Base-by-base conservation (phyloP, 2,329 filamentous ascomycete species). In the Ceratocystis variospora region DNA sequence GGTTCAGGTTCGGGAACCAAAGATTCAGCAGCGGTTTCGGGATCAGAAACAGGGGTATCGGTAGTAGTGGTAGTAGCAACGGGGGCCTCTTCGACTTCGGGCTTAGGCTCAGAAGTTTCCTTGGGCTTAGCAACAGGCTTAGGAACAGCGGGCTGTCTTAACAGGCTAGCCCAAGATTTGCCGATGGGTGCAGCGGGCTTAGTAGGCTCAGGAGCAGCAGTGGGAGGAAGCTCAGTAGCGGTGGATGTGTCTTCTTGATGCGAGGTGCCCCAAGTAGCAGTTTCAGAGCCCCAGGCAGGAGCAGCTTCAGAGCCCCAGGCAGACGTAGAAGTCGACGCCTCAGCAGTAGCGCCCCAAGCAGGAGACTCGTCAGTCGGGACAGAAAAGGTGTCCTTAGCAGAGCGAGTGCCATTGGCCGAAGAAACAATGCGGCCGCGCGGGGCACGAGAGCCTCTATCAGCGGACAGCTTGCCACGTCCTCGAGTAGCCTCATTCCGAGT, bases 151-250 rank as follows among this genome's bases (percentile, higher is more conserved):
- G 85, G 79, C 73, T 83, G 79, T 71, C 82, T 83, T 69, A 90
- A 83, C 81, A 91, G 87, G 76, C 87, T 89, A 46, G 88, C 88
- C 88, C 88, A 91, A 31, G 84, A 87, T 78, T 85, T 86, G 66
- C 75, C 74, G 68, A 75, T 74, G 53, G 77, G 72, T 10, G 50
- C 73, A 66, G 77, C 73, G 65, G 77, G 71, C 70, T 77, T 73
- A 65, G 76, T 71, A 25, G 76, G 69, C 68, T 79, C 76, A 63
- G 73, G 69, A 61, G 73, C 71, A 68, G 75, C 69, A 67, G 74
- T 71, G 57, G 1, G 45, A 25, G 46, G 44, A 28, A 48, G 72
- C 15, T 25, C 31, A 55, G 62, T 33, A 19, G n/a, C 25, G 22
- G 62, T 28, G 22, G 72, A 69, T 50, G 71, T 70, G 65, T 73